These are phyloP conservation scores for Neurospora sp. DNA, from an alignment of 495 filamentous ascomycete species.

Conservation along the genomic window DNA sequence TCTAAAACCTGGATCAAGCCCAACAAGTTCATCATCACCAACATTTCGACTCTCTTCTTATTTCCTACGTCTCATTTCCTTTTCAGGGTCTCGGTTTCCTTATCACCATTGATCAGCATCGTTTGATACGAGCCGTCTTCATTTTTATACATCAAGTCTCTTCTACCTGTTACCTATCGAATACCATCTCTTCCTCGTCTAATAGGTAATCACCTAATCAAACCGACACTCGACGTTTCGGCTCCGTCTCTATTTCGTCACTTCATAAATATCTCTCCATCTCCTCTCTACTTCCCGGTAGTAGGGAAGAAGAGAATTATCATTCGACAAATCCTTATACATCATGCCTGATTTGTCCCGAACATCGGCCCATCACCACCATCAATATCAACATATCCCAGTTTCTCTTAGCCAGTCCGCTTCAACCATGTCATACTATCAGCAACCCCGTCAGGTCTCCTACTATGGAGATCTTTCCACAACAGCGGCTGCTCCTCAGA, in stretches of 20 bases:
- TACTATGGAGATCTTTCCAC: constrained; percentile 21
- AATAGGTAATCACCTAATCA: constrained; percentile 17
- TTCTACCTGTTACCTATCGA: background rate
- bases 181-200: constrained; percentile 2
- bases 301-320: constrained; percentile 1
- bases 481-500: constrained; percentile 9
- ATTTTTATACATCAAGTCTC: background rate
- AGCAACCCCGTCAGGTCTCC: constrained; percentile 14
- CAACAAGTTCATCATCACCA: background rate
- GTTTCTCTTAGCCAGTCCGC: constrained; percentile 8
- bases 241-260: background rate
- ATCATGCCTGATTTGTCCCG: constrained; percentile 25
- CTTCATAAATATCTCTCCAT: background rate
- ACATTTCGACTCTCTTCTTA: background rate
- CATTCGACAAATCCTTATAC: background rate
- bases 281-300: background rate
- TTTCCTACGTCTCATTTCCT: background rate
- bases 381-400: constrained; percentile 15
- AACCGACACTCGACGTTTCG: constrained; percentile 6
- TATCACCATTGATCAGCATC: constrained; percentile 10
- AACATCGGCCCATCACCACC: constrained; percentile 22
- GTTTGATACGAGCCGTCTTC: constrained; percentile 35
- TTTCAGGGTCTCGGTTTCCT: background rate
- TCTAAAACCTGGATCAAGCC: background rate
- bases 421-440: constrained; percentile 22